Base-by-base conservation (phyloP, 139 green algal species). In the Eudorina sp. region DNA sequence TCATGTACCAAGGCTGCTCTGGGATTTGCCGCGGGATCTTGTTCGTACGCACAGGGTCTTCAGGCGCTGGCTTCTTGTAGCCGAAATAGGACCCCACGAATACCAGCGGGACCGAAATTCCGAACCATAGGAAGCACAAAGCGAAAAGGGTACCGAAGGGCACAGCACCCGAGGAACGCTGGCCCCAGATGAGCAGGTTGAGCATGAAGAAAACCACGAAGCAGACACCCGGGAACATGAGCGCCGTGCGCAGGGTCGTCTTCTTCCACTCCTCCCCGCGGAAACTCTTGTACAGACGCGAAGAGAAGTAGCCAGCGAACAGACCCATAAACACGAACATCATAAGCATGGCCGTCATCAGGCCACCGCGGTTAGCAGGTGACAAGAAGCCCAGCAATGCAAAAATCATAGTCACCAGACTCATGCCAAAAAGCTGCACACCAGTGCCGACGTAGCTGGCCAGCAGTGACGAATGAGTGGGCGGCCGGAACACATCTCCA, bases 11-110 rank as follows among this genome's bases (percentile, higher is more conserved):
- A 4, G 97, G 96, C 94, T 99, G 98, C 88, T 98, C 95, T 0
- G 98, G 98, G 51, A 99, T 96, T 94, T 99, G 98, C 66, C 98
- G 92, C 0, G 98, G 98, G 85, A 99, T 99, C 92, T 99, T 99
- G 95, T 99, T 99, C 45, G 98, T 99, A 62, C 98, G 94, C 48
- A 99, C 97, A 6, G 98, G 98, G 79, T 88, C 83, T 68, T 88
- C 83, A 8, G 83, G 68, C 25, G 83, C 83, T 1, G 83, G 83
- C 83, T 88, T 88, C 46, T 23, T 98, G 96, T 98, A 99, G 46
- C 98, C 98, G 77, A 99, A 98, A 91, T 99, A 99, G 58, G 93
- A 96, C 41, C 98, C 98, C 1, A 99, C 89, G 77, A 99, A 99
- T 45, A 98, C 96, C 6, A 99, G 94, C 14, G 98, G 98, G 66